Base-by-base conservation (phyloP, 2,329 filamentous ascomycete genomes). In the Scolecobasidium constrictum region DNA sequence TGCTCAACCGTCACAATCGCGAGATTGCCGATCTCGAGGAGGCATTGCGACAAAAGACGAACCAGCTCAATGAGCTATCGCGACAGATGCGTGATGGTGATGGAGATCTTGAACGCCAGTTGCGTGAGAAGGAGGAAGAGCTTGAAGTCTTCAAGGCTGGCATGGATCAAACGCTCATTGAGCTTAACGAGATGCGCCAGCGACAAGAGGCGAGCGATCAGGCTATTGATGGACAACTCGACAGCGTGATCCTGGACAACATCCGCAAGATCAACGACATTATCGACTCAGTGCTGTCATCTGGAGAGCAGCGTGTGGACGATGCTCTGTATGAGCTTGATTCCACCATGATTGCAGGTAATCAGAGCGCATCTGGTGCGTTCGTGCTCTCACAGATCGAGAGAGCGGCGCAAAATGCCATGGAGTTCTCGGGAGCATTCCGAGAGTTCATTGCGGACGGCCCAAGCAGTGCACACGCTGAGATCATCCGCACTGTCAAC, bases 401-500 rank as follows among this genome's bases (percentile, higher is more conserved):
- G 60, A 98, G 96, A 68, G 88, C 92, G 1, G 92, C 88, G 5
- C 79, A 87, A 7, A 94, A 81, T 50, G 86, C 92, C 11, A 96
- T 93, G 63, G 92, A 98, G 59, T 98, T 98, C 63, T 92, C 90
- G 2, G 96, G 90, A 0, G 82, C 92, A 0, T 98, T 96, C 72
- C 98, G 95, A 69, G 94, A 94, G 64, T 96, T 93, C 62, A 93
- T 98, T 54, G 92, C 90, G 5, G 92, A 98, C 57, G 92, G 92
- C 0, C 88, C 90, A 4, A 94, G 88, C 61, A 86, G 85, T 58
- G 81, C 80, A 7, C 86, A 95, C 56, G 77, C 83, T 2, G 88
- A 94, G 46, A 83, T 98, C 47, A 96, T 96, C 62, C 87, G 87
- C 58, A 86, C 86, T 1, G 84, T 94, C 53, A 92, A 86, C 56